phyloP scores from a whole-genome alignment of 2,329 filamentous ascomycete genomes.

The Teratosphaeria viscida region DNA sequence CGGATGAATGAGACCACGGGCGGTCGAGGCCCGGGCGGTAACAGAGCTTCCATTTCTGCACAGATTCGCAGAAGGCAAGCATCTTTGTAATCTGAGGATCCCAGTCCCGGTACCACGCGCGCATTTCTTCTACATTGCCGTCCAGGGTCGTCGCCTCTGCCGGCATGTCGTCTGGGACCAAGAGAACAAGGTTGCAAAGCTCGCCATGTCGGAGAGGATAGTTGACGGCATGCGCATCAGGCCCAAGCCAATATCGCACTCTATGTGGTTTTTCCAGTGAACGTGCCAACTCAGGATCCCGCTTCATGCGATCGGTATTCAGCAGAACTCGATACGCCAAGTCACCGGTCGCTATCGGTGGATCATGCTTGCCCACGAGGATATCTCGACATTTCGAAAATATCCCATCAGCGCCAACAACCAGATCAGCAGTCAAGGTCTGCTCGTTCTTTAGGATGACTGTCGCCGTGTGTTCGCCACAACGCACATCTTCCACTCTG shows the following conservation, averaged over 20 bases:
- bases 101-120: constrained; percentile 45
- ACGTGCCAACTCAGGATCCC: constrained; percentile 35
- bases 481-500: neutral
- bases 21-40: constrained; percentile 17
- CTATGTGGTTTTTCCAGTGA: constrained; percentile 37
- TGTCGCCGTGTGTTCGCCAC: neutral
- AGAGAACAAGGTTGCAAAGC: constrained; percentile 42
- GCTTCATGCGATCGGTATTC: constrained; percentile 35
- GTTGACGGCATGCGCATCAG: constrained; percentile 43
- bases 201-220: constrained; percentile 40
- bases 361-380: constrained; percentile 35
- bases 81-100: constrained; percentile 49
- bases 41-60: constrained; percentile 29
- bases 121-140: constrained; percentile 45
- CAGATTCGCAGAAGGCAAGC: constrained; percentile 46
- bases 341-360: constrained; percentile 41
- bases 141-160: constrained; percentile 34
- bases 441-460: neutral
- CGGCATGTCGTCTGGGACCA: constrained; percentile 43
- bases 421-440: neutral
- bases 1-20: constrained; percentile 21
- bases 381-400: constrained; percentile 22
- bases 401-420: neutral
- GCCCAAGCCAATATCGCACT: constrained; percentile 45
- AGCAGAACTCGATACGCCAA: constrained; percentile 41